Evolutionary conservation across 441 rosid genomes (phyloP).

Genomic region (Eutrema salsugineum): DNA sequence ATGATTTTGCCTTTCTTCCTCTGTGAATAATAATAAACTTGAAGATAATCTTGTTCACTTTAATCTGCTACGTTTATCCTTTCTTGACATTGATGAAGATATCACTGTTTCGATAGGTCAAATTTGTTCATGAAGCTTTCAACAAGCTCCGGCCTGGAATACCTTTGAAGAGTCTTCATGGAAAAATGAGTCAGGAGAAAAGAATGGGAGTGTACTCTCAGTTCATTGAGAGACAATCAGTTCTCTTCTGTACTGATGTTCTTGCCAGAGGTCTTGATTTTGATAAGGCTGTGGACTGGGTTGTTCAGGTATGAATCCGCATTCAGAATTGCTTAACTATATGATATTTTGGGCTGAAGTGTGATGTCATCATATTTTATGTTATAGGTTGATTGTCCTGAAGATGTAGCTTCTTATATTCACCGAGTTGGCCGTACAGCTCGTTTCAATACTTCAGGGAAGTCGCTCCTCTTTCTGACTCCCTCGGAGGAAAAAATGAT

Average conservation of each 20-base stretch:
- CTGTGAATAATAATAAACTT: background rate
- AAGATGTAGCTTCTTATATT: slow-evolving; percentile 85
- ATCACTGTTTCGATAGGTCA: slow-evolving; percentile 51
- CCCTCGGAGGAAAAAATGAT: slow-evolving; percentile 95
- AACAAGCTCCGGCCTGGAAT: slow-evolving; percentile 92
- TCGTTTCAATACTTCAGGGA: slow-evolving; percentile 70
- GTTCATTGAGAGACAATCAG: slow-evolving; percentile 76
- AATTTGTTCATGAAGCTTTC: slow-evolving; percentile 89
- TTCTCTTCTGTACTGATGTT: slow-evolving; percentile 95
- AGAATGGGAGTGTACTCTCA: slow-evolving; percentile 79
- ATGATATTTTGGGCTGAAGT: background rate
- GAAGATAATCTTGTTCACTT: background rate
- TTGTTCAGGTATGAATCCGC: slow-evolving; percentile 64
- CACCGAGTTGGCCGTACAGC: slow-evolving; percentile 99
- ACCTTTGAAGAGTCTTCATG: slow-evolving; percentile 89
- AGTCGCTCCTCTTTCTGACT: slow-evolving; percentile 71
- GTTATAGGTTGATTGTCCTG: slow-evolving; percentile 91
- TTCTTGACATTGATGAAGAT: slow-evolving; percentile 2
- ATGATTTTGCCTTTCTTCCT: slow-evolving; percentile 1
- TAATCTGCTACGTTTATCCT: background rate
- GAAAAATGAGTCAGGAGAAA: slow-evolving; percentile 88
- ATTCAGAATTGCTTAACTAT: background rate
- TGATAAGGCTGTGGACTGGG: slow-evolving; percentile 91
- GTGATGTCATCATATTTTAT: slow-evolving; percentile 10
- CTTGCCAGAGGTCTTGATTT: slow-evolving; percentile 97